Evolutionary conservation across 176 grass and related monocot genomes (phyloP), one percentile per base, ranked within the genome.

Genomic region (Oryza officinalis): DNA sequence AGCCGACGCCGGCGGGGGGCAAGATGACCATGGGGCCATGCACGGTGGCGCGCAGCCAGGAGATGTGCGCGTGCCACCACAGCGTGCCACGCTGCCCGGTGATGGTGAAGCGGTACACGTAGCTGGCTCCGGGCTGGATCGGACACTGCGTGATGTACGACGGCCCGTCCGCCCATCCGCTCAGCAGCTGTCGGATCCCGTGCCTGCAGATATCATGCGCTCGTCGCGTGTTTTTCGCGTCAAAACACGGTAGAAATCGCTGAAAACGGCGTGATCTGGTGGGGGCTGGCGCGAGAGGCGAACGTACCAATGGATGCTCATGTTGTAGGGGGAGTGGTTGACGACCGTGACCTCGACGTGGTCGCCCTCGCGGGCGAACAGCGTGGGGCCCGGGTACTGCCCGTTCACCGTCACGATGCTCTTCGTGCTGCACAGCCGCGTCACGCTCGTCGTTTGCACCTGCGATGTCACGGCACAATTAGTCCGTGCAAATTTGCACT

Each of bases 361-460:
- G 84, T 97, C 95, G 5, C 92, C 92, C 90, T 97, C 95, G 49
- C 90, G 41, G 8, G 86, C 92, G 27, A 79, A 32, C 44, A 97
- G 88, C 59, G 86, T 89, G 1, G 94, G 90, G 0, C 95, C 92
- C 0, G 95, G 95, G 63, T 76, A 97, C 76, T 83, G 85, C 64
- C 92, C 94, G 76, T 97, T 97, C 44, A 94, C 92, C 8, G 94
- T 97, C 68, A 89, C 92, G 64, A 97, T 92, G 90, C 86, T 92
- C 90, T 97, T 97, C 1, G 83, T 94, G 59, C 63, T 65, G 69
- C 94, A 94, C 72, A 97, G 73, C 45, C 90, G 60, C 23, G 92
- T 94, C 69, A 91, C 88, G 71, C 84, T 92, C 20, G 84, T 65
- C 89, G 74, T 89, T 82, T 71, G 65, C 63, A 97, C 87, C 94